Evolutionary conservation across 202 grass and related monocot species (phyloP).

Genomic region (Setaria italica): DNA sequence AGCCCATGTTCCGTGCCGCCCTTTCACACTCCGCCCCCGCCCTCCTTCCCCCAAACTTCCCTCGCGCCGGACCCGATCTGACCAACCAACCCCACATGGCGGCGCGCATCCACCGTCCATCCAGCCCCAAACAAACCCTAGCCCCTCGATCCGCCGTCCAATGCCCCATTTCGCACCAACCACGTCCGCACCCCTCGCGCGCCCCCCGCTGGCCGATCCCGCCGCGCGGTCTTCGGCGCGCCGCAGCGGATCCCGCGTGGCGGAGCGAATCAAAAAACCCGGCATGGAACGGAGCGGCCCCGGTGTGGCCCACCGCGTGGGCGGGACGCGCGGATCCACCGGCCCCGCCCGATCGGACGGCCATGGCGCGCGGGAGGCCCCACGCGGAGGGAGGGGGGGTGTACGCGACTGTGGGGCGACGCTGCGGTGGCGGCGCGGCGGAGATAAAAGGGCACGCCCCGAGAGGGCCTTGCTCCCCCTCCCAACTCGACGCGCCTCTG

Average conservation of each 20-base stretch:
- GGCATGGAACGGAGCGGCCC: background rate
- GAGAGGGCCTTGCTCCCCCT: constrained; percentile 10
- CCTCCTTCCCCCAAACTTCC: background rate
- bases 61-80: constrained; percentile 23
- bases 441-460: constrained; percentile 54
- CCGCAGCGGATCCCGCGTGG: background rate
- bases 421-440: constrained; percentile 33
- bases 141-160: background rate
- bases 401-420: background rate
- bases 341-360: constrained; percentile 13
- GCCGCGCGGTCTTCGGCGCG: background rate
- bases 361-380: background rate
- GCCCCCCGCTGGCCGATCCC: background rate
- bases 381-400: background rate
- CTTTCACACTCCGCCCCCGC: background rate
- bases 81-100: constrained; percentile 30
- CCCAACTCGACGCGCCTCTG: constrained; percentile 30
- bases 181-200: background rate
- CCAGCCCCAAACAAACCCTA: constrained; percentile 16
- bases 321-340: background rate
- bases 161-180: background rate
- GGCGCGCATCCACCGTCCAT: constrained; percentile 34
- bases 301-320: constrained; percentile 27
- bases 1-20: constrained; percentile 26
- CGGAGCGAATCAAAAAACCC: constrained; percentile 13